Evolutionary conservation across 495 filamentous ascomycete genomes (phyloP).

Genomic region (Xylaria cubensis): DNA sequence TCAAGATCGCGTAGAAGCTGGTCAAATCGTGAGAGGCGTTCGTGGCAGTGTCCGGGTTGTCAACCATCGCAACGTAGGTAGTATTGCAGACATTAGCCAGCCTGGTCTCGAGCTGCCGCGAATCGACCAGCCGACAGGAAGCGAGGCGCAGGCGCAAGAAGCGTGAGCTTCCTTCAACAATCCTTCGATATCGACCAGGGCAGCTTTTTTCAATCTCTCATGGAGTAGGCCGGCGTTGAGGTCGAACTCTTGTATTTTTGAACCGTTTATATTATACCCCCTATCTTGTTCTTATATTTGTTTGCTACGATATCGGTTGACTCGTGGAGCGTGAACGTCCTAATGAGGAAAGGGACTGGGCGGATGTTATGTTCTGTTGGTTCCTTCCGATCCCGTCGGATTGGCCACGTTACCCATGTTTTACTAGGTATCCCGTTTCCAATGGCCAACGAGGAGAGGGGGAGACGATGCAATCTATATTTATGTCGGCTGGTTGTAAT

Average conservation of each 20-base stretch:
- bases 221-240: constrained; percentile 43
- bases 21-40: constrained; percentile 64
- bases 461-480: constrained; percentile 13
- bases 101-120: constrained; percentile 45
- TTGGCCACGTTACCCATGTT: constrained; percentile 36
- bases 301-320: constrained; percentile 36
- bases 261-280: constrained; percentile 41
- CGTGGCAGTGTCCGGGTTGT: constrained; percentile 63
- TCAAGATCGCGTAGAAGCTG: constrained; percentile 77
- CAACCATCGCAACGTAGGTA: constrained; percentile 39
- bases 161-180: constrained; percentile 34
- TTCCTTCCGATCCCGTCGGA: constrained; percentile 32
- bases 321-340: constrained; percentile 40
- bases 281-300: constrained; percentile 40
- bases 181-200: constrained; percentile 26
- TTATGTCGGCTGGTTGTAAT: constrained; percentile 20
- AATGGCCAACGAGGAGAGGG: neutral
- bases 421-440: constrained; percentile 26
- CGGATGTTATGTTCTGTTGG: constrained; percentile 28
- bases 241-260: constrained; percentile 21
- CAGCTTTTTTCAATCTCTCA: constrained; percentile 36
- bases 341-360: constrained; percentile 37
- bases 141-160: constrained; percentile 43
- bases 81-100: constrained; percentile 27
- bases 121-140: constrained; percentile 38